Evolutionary conservation across 805 yeast species (phyloP).

Genomic region (Starmerella floricola): DNA sequence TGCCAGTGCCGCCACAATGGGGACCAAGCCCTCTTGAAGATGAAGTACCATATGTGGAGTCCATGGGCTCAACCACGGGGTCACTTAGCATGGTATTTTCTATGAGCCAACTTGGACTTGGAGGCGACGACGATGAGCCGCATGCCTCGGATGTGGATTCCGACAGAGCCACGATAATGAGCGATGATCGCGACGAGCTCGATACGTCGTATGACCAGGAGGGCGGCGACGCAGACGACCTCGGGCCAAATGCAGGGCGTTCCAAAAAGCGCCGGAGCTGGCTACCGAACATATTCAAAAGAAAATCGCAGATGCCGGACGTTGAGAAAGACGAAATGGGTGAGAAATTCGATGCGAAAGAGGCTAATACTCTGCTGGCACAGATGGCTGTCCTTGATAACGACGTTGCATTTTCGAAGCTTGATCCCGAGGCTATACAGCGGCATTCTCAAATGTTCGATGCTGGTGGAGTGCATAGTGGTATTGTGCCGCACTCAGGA

Average conservation of each 20-base stretch:
- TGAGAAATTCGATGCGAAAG: slow-evolving; percentile 13
- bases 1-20: slow-evolving; percentile 21
- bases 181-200: slow-evolving; percentile 22
- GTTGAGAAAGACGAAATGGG: slow-evolving; percentile 15
- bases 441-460: slow-evolving; percentile 23
- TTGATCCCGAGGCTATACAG: slow-evolving; percentile 23
- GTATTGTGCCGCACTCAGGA: slow-evolving; percentile 12
- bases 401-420: slow-evolving; percentile 25
- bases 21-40: slow-evolving; percentile 19
- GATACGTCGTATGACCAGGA: slow-evolving; percentile 9
- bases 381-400: slow-evolving; percentile 16
- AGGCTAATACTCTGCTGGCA: slow-evolving; percentile 5
- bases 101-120: too few relatives aligned
- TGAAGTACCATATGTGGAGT: slow-evolving; percentile 1
- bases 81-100: neutral
- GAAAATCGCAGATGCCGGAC: slow-evolving; percentile 7
- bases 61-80: neutral
- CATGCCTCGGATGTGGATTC: slow-evolving; percentile 20
- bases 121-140: slow-evolving; percentile 1
- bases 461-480: slow-evolving; percentile 21
- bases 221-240: slow-evolving; percentile 2
- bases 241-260: neutral
- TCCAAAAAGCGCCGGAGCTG: slow-evolving; percentile 1
- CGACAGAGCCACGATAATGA: slow-evolving; percentile 26
- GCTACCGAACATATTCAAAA: slow-evolving; percentile 8